phyloP scores from a whole-genome alignment of 1,284 basidiomycete species.

The Thecaphora frezii region DNA sequence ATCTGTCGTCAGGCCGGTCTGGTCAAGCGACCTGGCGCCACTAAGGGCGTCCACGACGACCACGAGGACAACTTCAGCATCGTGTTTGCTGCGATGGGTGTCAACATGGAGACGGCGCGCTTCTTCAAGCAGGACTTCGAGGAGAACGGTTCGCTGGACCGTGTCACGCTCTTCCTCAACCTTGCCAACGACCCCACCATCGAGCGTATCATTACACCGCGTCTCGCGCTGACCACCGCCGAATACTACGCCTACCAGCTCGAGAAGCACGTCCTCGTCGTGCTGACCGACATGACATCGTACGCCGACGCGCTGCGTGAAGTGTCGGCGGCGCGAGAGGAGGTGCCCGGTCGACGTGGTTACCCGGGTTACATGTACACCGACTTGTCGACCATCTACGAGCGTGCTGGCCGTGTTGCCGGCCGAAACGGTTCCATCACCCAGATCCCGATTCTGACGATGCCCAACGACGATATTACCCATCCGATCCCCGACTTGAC shows the following conservation, averaged over 20 bases:
- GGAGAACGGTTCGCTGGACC: slow-evolving; percentile 95
- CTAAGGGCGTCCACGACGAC: slow-evolving; percentile 89
- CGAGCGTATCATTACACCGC: slow-evolving; percentile 98
- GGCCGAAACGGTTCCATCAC: slow-evolving; percentile 99
- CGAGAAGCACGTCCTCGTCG: slow-evolving; percentile 98
- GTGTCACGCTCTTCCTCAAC: slow-evolving; percentile 98
- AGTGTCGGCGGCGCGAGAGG: slow-evolving; percentile 91
- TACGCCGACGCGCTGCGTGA: slow-evolving; percentile 98
- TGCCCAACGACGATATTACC: slow-evolving; percentile 99
- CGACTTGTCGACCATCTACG: slow-evolving; percentile 82
- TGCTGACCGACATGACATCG: slow-evolving; percentile 97
- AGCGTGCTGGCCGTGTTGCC: slow-evolving; percentile 96
- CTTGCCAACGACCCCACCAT: slow-evolving; percentile 99
- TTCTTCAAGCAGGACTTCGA: slow-evolving; percentile 99
- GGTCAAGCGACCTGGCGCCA: slow-evolving; percentile 68
- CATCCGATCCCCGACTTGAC: slow-evolving; percentile 99
- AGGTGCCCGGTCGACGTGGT: slow-evolving; percentile 98
- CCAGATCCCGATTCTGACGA: slow-evolving; percentile 98
- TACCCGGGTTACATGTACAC: slow-evolving; percentile 90
- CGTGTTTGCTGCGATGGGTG: slow-evolving; percentile 99
- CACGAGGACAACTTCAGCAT: slow-evolving; percentile 99
- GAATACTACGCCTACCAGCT: slow-evolving; percentile 99
- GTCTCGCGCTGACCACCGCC: slow-evolving; percentile 94
- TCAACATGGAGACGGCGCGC: slow-evolving; percentile 99
- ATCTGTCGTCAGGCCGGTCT: slow-evolving; percentile 99